These are phyloP conservation scores for Tuber calosporum DNA, from an alignment of 495 filamentous ascomycete genomes.

Conservation along the genomic window DNA sequence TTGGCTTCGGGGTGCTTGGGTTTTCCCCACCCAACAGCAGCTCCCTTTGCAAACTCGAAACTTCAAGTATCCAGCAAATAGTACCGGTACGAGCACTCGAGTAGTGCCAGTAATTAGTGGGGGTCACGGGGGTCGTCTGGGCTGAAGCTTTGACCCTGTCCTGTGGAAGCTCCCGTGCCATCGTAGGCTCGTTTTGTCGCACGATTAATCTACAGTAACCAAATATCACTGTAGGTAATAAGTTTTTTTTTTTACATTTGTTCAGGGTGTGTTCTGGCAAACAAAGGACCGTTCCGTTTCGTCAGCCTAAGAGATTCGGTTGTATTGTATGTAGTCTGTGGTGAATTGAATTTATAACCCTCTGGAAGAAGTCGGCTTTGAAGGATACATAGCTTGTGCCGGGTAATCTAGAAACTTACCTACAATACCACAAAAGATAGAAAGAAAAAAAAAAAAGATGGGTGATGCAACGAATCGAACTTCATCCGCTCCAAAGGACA, in stretches of 20 bases:
- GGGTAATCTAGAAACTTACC: background rate
- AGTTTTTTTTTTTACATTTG: background rate
- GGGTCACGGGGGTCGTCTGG: background rate
- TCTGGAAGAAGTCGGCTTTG: background rate
- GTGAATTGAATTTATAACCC: too few relatives aligned
- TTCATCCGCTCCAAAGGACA: too few relatives aligned
- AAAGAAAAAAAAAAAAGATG: background rate
- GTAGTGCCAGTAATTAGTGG: background rate
- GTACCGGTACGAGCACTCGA: too few relatives aligned
- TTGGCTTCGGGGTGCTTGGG: background rate
- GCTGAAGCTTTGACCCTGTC: background rate
- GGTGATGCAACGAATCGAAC: conserved; percentile 45
- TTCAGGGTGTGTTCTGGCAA: too few relatives aligned
- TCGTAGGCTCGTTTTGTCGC: background rate
- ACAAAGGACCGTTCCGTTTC: too few relatives aligned
- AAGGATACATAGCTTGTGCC: background rate
- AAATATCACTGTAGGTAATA: background rate
- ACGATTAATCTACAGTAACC: background rate
- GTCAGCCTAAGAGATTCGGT: background rate
- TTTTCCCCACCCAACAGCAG: background rate
- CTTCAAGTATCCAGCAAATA: too few relatives aligned
- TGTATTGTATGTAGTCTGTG: too few relatives aligned
- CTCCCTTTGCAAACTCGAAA: background rate
- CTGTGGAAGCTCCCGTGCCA: background rate
- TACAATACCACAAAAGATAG: too few relatives aligned